Evolutionary conservation across 177 flowering plant species (phyloP).

Genomic region (Vitis hybrid): DNA sequence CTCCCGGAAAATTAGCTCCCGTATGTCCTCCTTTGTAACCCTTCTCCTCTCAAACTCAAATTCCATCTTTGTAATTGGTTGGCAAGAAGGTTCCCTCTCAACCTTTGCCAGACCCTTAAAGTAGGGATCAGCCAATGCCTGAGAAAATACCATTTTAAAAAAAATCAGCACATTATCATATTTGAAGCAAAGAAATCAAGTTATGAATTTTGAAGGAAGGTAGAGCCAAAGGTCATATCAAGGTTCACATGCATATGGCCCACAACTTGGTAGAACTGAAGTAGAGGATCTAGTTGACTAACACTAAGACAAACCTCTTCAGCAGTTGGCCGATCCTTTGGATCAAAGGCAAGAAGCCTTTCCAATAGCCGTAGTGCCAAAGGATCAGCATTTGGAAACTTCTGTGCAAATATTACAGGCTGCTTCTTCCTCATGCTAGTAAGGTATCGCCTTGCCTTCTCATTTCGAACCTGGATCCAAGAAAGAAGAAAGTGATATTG

Average conservation of each 20-base stretch:
- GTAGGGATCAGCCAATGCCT: constrained; percentile 70
- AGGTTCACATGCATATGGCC: background rate
- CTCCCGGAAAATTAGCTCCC: constrained; percentile 61
- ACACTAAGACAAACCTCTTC: constrained; percentile 60
- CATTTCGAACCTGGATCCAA: constrained; percentile 76
- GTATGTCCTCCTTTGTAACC: constrained; percentile 61
- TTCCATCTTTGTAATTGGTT: constrained; percentile 62
- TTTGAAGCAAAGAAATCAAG: constrained; percentile 2
- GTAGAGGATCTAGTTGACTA: background rate
- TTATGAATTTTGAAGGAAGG: background rate
- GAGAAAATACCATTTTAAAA: background rate
- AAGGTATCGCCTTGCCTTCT: constrained; percentile 85
- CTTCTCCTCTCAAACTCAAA: constrained; percentile 71
- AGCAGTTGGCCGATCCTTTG: constrained; percentile 93
- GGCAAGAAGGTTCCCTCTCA: constrained; percentile 68
- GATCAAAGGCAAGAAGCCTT: constrained; percentile 89
- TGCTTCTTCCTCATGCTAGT: constrained; percentile 88
- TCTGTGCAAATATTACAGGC: constrained; percentile 67
- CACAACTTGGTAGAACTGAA: background rate
- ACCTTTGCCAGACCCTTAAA: constrained; percentile 60
- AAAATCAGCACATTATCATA: background rate
- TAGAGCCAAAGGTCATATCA: background rate
- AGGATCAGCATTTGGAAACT: constrained; percentile 94
- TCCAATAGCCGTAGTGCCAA: constrained; percentile 69
- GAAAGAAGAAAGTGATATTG: too few relatives aligned